Evolutionary conservation across 2,329 filamentous ascomycete genomes (phyloP).

Genomic region (Alternaria triticina): DNA sequence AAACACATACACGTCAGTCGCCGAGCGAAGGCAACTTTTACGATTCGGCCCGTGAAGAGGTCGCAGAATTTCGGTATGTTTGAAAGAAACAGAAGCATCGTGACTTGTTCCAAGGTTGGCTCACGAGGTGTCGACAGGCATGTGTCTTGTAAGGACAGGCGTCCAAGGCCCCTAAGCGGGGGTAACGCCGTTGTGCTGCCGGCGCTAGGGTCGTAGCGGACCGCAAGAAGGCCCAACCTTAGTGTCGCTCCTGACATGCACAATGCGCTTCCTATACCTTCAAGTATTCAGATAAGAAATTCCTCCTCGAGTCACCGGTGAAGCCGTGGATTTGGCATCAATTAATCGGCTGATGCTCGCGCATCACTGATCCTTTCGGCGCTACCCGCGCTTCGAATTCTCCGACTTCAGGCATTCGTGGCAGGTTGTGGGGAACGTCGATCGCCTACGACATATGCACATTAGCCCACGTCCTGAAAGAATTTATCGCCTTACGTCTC

Average conservation of each 20-base stretch:
- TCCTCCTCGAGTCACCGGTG: neutral
- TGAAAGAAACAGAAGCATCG: neutral
- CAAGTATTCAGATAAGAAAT: neutral
- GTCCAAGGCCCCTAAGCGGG: neutral
- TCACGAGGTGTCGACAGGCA: neutral
- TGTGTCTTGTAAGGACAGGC: neutral
- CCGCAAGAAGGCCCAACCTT: neutral
- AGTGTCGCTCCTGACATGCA: neutral
- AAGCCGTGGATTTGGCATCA: neutral
- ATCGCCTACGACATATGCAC: slow-evolving; percentile 9
- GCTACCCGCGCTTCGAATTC: neutral
- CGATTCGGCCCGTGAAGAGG: neutral
- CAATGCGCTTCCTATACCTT: neutral
- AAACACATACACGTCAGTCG: neutral
- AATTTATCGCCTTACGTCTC: slow-evolving; percentile 3
- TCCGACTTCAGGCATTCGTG: slow-evolving; percentile 1
- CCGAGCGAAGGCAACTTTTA: neutral
- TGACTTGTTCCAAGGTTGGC: neutral
- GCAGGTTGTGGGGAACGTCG: slow-evolving; percentile 4
- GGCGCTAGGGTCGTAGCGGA: neutral
- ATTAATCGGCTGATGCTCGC: neutral
- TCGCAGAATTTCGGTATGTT: neutral
- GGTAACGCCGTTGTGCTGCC: neutral
- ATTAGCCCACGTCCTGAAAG: slow-evolving; percentile 2
- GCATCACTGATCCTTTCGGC: neutral